These are phyloP conservation scores for Yamagishiella unicocca DNA, from an alignment of 139 green algal genomes.

Conservation along the genomic window DNA sequence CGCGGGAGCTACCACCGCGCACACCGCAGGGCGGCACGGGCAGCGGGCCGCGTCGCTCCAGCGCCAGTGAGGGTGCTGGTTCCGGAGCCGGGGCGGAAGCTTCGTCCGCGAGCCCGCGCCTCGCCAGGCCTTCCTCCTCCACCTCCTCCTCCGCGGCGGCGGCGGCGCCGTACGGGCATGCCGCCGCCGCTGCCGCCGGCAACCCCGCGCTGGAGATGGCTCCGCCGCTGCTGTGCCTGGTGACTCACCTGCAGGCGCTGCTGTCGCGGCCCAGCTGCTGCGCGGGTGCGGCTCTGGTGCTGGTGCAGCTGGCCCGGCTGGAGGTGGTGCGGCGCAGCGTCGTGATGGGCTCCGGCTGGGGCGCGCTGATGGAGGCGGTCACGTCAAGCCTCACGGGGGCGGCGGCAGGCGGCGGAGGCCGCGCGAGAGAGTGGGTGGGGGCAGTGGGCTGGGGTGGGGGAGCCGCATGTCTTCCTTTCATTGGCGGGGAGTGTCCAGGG, in stretches of 20 bases:
- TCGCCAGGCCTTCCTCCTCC: too few relatives aligned
- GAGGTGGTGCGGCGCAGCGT: conserved; percentile 8
- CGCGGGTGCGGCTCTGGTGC: conserved; percentile 30
- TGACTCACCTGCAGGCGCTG: conserved; percentile 35
- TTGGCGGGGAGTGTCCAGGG: too few relatives aligned
- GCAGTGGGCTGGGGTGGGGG: neutral
- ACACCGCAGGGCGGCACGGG: too few relatives aligned
- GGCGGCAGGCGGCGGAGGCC: neutral
- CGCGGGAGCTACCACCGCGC: too few relatives aligned
- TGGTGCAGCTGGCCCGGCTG: conserved; percentile 34
- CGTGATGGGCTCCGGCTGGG: neutral
- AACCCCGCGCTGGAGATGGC: conserved; percentile 21
- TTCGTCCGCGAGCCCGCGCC: too few relatives aligned
- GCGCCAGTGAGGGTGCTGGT: too few relatives aligned
- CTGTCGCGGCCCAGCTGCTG: neutral
- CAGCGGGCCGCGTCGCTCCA: too few relatives aligned
- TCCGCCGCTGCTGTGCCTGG: conserved; percentile 31
- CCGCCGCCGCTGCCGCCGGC: neutral
- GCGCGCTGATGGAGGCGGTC: conserved; percentile 11
- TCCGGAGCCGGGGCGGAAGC: too few relatives aligned
- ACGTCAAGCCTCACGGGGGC: neutral
- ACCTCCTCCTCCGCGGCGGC: neutral
- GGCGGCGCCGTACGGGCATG: neutral
- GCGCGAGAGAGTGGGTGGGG: neutral
- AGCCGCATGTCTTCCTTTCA: too few relatives aligned